Evolutionary conservation across 139 green algal species (phyloP), one percentile per base, ranked within the genome.

Genomic region (Coelastrella sp.): DNA sequence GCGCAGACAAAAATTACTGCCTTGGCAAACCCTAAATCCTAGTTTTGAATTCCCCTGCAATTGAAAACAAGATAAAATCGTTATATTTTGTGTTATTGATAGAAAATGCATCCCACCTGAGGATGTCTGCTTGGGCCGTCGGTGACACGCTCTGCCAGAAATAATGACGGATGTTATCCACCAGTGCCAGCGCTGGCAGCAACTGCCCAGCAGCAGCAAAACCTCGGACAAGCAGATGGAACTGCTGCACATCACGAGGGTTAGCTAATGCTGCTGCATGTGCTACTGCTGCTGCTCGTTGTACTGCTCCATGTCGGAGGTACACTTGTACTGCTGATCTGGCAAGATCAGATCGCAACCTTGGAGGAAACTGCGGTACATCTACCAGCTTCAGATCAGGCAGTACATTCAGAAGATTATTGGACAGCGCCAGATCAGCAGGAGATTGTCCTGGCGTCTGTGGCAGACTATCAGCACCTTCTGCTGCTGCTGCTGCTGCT

Each of bases 241-340:
- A 88, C 83, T 88, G 83, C 66, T 88, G 83, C 4, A 80, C 6
- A 19, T 88, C 83, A 4, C 66, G 20, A 7, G 83, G 83, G 17
- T 88, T 79, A 4, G 14, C 6, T 7, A 88, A 14, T 58, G 66
- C 83, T 68, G 83, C 83, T 57, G 83, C 83, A 80, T 88, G 83
- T 56, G 83, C 83, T 12, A 88, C 60, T 27, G 83, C 83, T 68
- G 83, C 83, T 22, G 83, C 83, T 12, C 83, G 27, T 6, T n/a
- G 59, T 22, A 79, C 22, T 56, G 83, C 83, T 14, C 66, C 66
- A 12, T 66, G 65, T 7, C 66, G 65, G 6, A 79, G 6, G 83
- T 88, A 88, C 11, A 20, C 60, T n/a, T 57, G 63, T 24, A 88
- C 83, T 57, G 83, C 83, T 80, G 83, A 72, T 58, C 66, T 22